These are phyloP conservation scores for Ophiognomonia clavigignenti-juglandacearum DNA, from an alignment of 2,329 filamentous ascomycete genomes.

Conservation along the genomic window DNA sequence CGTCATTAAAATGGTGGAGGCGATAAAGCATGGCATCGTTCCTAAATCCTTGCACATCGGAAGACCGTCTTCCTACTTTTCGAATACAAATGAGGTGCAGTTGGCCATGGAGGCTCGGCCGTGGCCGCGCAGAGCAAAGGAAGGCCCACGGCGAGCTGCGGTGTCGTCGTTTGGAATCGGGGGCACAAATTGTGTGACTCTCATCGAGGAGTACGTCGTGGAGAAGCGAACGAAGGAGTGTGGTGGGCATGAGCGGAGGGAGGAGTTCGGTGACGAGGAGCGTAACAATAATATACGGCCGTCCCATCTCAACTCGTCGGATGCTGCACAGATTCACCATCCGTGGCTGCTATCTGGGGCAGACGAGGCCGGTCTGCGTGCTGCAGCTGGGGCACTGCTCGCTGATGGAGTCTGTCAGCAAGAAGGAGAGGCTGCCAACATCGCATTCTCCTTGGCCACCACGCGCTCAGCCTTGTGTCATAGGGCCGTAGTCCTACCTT, in stretches of 20 bases:
- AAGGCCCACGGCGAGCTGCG: constrained; percentile 28
- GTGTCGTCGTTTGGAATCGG: constrained; percentile 43
- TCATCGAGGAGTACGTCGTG: constrained; percentile 29
- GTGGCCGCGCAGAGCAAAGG: constrained; percentile 16
- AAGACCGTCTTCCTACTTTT: constrained; percentile 27
- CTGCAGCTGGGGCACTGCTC: constrained; percentile 18
- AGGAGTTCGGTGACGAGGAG: too few relatives aligned
- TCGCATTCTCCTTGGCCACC: constrained; percentile 27
- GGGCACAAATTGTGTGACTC: constrained; percentile 36
- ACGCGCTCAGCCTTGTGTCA: constrained; percentile 17
- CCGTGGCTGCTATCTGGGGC: constrained; percentile 25
- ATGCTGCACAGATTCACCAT: not conserved
- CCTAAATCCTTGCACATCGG: constrained; percentile 29
- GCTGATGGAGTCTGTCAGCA: constrained; percentile 15
- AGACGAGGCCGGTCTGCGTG: constrained; percentile 19
- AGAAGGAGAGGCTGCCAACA: constrained; percentile 18
- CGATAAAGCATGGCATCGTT: constrained; percentile 31
- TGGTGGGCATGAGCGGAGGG: constrained; percentile 10
- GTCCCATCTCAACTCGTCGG: too few relatives aligned
- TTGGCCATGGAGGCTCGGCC: constrained; percentile 10
- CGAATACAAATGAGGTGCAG: constrained; percentile 14
- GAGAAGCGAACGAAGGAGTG: not conserved
- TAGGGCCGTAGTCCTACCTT: constrained; percentile 7
- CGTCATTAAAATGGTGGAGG: constrained; percentile 33
- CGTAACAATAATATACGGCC: too few relatives aligned